Conservation (phyloP, 2,329 filamentous ascomycete species). For the Coniochaeta ligniaria region DNA sequence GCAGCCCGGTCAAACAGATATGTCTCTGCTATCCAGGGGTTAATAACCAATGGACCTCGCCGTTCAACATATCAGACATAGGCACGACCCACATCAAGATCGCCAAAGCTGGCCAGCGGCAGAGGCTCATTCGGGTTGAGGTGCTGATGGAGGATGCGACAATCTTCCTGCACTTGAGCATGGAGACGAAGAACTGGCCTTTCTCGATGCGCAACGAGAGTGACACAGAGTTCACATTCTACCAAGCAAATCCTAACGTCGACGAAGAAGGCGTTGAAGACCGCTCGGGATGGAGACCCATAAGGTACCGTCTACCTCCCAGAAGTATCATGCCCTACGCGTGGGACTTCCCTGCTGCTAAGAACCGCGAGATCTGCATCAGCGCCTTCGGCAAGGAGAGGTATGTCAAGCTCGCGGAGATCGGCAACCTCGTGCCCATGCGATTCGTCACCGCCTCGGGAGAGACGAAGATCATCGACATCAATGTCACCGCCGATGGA, state of each 20-base stretch:
- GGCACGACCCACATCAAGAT: conserved; percentile 92
- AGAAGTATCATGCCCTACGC: conserved; percentile 99
- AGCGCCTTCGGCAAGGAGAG: conserved; percentile 72
- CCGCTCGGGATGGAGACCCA: conserved; percentile 81
- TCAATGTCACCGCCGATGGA: conserved; percentile 92
- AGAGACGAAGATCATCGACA: conserved; percentile 83
- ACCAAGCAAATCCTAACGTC: conserved; percentile 85
- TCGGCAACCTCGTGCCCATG: conserved; percentile 92
- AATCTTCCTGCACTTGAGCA: conserved; percentile 82
- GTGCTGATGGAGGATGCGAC: conserved; percentile 89
- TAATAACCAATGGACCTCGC: conserved; percentile 95
- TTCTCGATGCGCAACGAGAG: conserved; percentile 99
- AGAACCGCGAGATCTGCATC: conserved; percentile 87
- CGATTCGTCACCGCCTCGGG: conserved; percentile 66
- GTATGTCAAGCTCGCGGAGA: conserved; percentile 91
- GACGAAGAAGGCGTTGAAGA: conserved; percentile 86
- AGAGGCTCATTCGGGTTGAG: conserved; percentile 81
- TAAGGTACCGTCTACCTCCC: conserved; percentile 84
- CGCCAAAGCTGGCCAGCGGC: conserved; percentile 81
- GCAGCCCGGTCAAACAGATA: conserved; percentile 76
- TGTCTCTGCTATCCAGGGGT: conserved; percentile 89
- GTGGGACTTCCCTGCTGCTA: conserved; percentile 98
- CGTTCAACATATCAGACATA: conserved; percentile 94
- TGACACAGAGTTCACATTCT: conserved; percentile 93
- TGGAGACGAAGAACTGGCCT: conserved; percentile 94